Percentiles rank a stretch among this genome's conserved stretches.
Conservation (phyloP, 345 rosid species). For the Aquilaria yunnanensis region DNA sequence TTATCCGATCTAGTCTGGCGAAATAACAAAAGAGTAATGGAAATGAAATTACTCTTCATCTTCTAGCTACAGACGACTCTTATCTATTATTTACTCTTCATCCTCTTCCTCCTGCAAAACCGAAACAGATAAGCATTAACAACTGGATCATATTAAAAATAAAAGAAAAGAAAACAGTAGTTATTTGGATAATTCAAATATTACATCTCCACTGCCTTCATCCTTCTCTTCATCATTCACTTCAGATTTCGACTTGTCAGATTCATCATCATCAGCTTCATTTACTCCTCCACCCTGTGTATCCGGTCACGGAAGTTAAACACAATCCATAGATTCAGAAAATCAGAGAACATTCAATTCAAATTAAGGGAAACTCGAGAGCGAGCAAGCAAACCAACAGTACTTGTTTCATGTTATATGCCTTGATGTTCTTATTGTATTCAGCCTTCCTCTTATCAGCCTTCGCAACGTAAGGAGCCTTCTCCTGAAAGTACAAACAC, state of each 20-base stretch:
- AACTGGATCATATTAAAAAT: neutral
- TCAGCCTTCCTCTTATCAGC: slow-evolving; percentile 65
- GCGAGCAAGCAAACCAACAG: neutral
- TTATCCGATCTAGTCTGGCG: neutral
- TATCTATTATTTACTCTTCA: slow-evolving; percentile 26
- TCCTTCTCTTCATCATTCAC: slow-evolving; percentile 55
- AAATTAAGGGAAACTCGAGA: neutral
- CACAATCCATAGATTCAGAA: neutral
- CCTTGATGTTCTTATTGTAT: slow-evolving; percentile 50
- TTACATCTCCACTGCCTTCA: slow-evolving; percentile 55
- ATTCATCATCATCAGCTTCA: slow-evolving; percentile 52
- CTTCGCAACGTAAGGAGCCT: slow-evolving; percentile 47
- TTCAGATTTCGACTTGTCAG: slow-evolving; percentile 82
- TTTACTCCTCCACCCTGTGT: slow-evolving; percentile 45
- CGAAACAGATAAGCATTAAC: neutral
- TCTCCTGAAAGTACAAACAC: slow-evolving; percentile 34
- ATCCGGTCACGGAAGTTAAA: neutral
- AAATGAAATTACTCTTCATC: neutral
- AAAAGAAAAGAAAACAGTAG: neutral
- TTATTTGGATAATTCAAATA: neutral
- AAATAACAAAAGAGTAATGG: no score
- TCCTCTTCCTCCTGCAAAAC: slow-evolving; percentile 54
- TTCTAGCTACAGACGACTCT: neutral
- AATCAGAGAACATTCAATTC: neutral
- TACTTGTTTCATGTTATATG: slow-evolving; percentile 65